Percentiles rank a stretch among this genome's conserved stretches.
These are phyloP conservation scores for Thyridium curvatum DNA, from an alignment of 2,329 filamentous ascomycete genomes.

Conservation along the genomic window DNA sequence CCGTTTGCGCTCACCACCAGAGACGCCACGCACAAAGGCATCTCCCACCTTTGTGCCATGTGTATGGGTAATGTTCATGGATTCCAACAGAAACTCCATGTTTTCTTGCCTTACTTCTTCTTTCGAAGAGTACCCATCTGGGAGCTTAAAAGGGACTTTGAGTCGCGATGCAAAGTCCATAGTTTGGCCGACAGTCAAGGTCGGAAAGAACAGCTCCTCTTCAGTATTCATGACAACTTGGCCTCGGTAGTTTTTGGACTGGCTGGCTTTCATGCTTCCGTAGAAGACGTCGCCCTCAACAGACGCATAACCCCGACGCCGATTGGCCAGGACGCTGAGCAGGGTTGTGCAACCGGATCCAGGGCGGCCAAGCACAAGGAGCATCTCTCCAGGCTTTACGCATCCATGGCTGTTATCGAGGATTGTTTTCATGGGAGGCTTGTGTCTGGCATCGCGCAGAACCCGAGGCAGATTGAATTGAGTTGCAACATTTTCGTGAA, in stretches of 20 bases:
- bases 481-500: constrained; percentile 59
- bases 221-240: constrained; percentile 57
- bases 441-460: constrained; percentile 45
- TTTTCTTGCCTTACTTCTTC: constrained; percentile 40
- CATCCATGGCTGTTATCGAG: constrained; percentile 61
- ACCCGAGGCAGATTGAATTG: constrained; percentile 50
- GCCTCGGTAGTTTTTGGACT: constrained; percentile 22
- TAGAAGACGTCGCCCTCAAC: constrained; percentile 63
- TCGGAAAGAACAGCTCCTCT: constrained; percentile 62
- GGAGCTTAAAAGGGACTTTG: constrained; percentile 45
- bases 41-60: constrained; percentile 62
- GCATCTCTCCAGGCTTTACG: constrained; percentile 67
- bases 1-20: constrained; percentile 63
- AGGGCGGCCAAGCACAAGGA: constrained; percentile 62
- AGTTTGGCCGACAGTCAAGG: constrained; percentile 61
- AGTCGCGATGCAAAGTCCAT: constrained; percentile 56
- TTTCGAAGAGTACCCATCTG: constrained; percentile 30
- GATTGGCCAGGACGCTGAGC: constrained; percentile 61
- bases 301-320: constrained; percentile 55
- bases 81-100: constrained; percentile 49
- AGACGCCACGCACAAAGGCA: constrained; percentile 55
- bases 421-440: constrained; percentile 57
- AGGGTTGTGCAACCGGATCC: constrained; percentile 55
- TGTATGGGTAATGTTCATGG: constrained; percentile 59
- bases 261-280: constrained; percentile 38